Percentiles rank a stretch among this genome's conserved stretches.
Conservation (phyloP, 139 green algal species). For the Coelastrella sp. region DNA sequence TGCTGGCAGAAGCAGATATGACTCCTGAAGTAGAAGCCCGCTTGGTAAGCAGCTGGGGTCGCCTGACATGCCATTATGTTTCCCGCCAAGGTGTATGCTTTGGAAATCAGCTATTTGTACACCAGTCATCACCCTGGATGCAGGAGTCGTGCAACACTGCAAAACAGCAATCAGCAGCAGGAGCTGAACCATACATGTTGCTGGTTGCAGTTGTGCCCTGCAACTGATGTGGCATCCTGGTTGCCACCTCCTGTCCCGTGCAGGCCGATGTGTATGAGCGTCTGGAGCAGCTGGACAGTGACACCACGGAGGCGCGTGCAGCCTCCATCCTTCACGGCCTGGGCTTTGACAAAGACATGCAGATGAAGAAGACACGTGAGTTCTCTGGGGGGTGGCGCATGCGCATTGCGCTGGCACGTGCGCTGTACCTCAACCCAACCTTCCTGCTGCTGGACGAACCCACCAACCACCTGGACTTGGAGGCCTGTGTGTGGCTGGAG, state of each 20-base stretch:
- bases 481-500: conserved; percentile 98
- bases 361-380: conserved; percentile 86
- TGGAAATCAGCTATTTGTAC: no score
- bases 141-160: not conserved
- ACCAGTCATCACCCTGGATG: no score
- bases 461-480: conserved; percentile 74
- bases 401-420: conserved; percentile 93
- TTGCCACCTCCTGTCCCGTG: not conserved
- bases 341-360: conserved; percentile 93
- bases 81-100: no score
- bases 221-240: not conserved
- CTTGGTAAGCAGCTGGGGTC: conserved; percentile 75
- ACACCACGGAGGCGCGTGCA: conserved; percentile 83
- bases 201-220: not conserved
- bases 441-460: conserved; percentile 90
- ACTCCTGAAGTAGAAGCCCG: conserved; percentile 77
- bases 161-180: not conserved
- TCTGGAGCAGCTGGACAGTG: conserved; percentile 86
- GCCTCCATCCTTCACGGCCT: conserved; percentile 94
- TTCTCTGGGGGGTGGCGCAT: conserved; percentile 97
- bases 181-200: not conserved
- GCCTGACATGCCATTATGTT: no score
- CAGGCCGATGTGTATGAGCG: conserved; percentile 50
- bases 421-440: conserved; percentile 93
- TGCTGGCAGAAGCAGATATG: conserved; percentile 72